phyloP scores from a whole-genome alignment of 192 early-diverging fungal species.

The Lobosporangium transversale region DNA sequence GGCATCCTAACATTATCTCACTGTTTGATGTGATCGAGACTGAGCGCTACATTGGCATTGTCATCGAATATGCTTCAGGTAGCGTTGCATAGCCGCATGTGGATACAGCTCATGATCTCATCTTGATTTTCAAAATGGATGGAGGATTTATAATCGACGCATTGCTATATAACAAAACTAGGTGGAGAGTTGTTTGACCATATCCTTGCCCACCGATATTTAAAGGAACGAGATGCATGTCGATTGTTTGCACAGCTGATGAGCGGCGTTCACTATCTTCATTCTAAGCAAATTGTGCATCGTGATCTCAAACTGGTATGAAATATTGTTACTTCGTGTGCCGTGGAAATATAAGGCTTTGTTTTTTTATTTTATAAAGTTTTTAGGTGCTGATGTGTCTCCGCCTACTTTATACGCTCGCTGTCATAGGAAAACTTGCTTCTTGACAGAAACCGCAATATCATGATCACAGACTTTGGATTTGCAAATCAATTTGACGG shows the following conservation, averaged over 20 bases:
- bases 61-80: slow-evolving; percentile 96
- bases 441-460: slow-evolving; percentile 89
- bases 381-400: background rate
- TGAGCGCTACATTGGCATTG: slow-evolving; percentile 95
- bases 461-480: slow-evolving; percentile 98
- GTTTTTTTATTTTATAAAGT: too few species aligned
- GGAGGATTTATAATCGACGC: too few species aligned
- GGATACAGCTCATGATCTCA: too few species aligned
- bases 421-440: slow-evolving; percentile 87
- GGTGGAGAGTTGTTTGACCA: slow-evolving; percentile 98
- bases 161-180: too few species aligned
- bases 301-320: slow-evolving; percentile 94
- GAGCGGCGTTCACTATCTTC: slow-evolving; percentile 92
- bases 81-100: slow-evolving; percentile 27
- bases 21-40: slow-evolving; percentile 97
- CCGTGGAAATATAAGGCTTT: too few species aligned
- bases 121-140: too few species aligned
- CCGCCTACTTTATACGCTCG: background rate
- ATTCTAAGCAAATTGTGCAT: slow-evolving; percentile 94
- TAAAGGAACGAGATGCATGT: slow-evolving; percentile 92
- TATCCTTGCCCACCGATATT: slow-evolving; percentile 94
- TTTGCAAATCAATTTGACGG: slow-evolving; percentile 92
- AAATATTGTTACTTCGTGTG: too few species aligned
- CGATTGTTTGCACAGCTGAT: slow-evolving; percentile 94
- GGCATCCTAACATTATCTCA: slow-evolving; percentile 93